Evolutionary conservation across 768 basidiomycete genomes (phyloP).

Genomic region (Leucocoprinus sp.): DNA sequence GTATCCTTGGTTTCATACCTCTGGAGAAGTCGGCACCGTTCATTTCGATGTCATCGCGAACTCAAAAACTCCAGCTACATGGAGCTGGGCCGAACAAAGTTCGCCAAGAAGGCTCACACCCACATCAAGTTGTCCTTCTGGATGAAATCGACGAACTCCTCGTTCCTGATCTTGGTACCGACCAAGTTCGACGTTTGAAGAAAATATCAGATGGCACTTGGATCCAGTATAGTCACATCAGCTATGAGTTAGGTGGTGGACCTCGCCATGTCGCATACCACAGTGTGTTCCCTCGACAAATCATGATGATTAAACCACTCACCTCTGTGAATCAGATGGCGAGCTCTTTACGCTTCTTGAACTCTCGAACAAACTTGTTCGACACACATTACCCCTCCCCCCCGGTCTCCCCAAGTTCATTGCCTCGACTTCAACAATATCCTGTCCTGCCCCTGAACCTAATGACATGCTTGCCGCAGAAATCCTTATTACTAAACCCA

Average conservation of each 20-base stretch:
- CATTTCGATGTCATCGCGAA: constrained; percentile 22
- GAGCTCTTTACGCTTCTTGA: constrained; percentile 63
- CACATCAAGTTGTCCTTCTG: constrained; percentile 61
- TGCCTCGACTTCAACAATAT: constrained; percentile 42
- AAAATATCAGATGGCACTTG: constrained; percentile 38
- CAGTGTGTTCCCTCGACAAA: constrained; percentile 32
- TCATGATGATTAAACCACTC: neutral
- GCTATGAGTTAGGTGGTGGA: constrained; percentile 49
- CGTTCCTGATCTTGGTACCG: constrained; percentile 70
- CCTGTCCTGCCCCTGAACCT: constrained; percentile 32
- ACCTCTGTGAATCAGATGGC: constrained; percentile 33
- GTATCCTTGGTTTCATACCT: constrained; percentile 48
- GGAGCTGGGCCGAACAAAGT: constrained; percentile 56
- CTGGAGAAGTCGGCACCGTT: constrained; percentile 42
- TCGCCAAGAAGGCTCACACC: constrained; percentile 68
- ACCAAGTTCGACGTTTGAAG: constrained; percentile 52
- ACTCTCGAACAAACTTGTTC: constrained; percentile 48
- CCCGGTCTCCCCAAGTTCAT: constrained; percentile 33
- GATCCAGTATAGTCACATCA: constrained; percentile 39
- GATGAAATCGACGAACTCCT: constrained; percentile 48
- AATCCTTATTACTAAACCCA: constrained; percentile 51
- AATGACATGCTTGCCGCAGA: constrained; percentile 60
- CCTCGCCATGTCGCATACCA: constrained; percentile 63
- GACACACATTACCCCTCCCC: constrained; percentile 42
- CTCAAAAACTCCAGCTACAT: constrained; percentile 33